Evolutionary conservation across 1,139 yeast species (phyloP).

Genomic region (Candida sojae): DNA sequence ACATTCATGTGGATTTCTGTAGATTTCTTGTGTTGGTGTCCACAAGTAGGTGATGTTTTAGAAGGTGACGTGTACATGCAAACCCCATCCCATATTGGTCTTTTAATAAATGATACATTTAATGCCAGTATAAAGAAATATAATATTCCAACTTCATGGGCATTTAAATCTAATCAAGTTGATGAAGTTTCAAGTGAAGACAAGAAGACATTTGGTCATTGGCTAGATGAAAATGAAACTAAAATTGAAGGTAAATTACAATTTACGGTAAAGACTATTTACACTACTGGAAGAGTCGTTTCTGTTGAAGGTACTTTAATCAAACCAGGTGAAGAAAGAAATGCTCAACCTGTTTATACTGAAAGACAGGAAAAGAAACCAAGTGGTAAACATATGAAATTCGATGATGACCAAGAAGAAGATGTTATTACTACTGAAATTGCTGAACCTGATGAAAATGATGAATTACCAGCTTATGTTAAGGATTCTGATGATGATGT

Average conservation of each 20-base stretch:
- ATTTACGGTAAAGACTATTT: slow-evolving; percentile 72
- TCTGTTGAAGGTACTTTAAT: slow-evolving; percentile 84
- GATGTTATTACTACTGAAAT: slow-evolving; percentile 22
- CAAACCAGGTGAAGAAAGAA: slow-evolving; percentile 59
- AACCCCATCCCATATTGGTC: slow-evolving; percentile 92
- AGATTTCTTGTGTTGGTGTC: slow-evolving; percentile 88
- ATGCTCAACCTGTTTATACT: slow-evolving; percentile 51
- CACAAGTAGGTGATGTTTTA: slow-evolving; percentile 76
- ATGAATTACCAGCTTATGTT: slow-evolving; percentile 21
- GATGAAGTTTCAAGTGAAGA: slow-evolving; percentile 46
- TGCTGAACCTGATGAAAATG: slow-evolving; percentile 28
- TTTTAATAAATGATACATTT: slow-evolving; percentile 87
- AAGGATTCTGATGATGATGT: slow-evolving; percentile 21
- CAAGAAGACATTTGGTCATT: slow-evolving; percentile 69
- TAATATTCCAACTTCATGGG: slow-evolving; percentile 82
- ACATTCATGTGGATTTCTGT: slow-evolving; percentile 84
- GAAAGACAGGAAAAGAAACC: slow-evolving; percentile 15
- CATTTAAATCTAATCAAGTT: slow-evolving; percentile 74
- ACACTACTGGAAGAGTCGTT: slow-evolving; percentile 78
- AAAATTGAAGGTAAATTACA: slow-evolving; percentile 79
- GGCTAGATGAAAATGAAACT: slow-evolving; percentile 76
- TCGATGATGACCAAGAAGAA: slow-evolving; percentile 38
- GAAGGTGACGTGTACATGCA: slow-evolving; percentile 92
- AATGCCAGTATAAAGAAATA: slow-evolving; percentile 89
- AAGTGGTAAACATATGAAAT: slow-evolving; percentile 40